phyloP scores from a whole-genome alignment of 495 filamentous ascomycete genomes.

The Emericellopsis terricola region DNA sequence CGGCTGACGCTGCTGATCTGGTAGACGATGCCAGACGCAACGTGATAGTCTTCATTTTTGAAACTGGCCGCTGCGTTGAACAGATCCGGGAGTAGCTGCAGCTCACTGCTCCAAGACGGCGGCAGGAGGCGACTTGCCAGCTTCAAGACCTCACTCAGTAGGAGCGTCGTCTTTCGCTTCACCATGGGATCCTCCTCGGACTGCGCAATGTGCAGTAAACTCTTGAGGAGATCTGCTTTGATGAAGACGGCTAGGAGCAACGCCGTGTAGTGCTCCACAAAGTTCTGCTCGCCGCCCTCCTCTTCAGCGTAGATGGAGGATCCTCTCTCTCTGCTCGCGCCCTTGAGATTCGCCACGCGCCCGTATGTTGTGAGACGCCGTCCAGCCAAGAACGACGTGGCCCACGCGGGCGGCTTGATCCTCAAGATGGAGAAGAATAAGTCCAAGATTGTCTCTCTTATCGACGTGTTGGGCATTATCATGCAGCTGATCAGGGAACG shows the following conservation, averaged over 20 bases:
- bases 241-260: conserved; percentile 76
- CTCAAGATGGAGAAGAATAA: conserved; percentile 78
- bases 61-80: conserved; percentile 59
- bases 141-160: conserved; percentile 81
- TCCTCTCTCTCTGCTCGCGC: conserved; percentile 21
- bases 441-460: conserved; percentile 60
- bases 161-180: conserved; percentile 72
- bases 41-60: conserved; percentile 49
- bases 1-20: conserved; percentile 95
- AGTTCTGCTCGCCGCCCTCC: conserved; percentile 52
- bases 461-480: conserved; percentile 48
- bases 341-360: conserved; percentile 71
- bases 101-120: conserved; percentile 49
- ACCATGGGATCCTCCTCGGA: conserved; percentile 56
- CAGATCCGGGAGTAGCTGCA: conserved; percentile 74
- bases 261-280: conserved; percentile 85
- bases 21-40: conserved; percentile 75
- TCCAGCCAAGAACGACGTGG: conserved; percentile 84
- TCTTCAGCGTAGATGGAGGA: conserved; percentile 33
- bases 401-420: conserved; percentile 93
- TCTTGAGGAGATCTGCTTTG: conserved; percentile 64
- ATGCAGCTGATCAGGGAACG: conserved; percentile 66
- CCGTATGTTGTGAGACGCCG: conserved; percentile 87
- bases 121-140: conserved; percentile 75
- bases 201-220: conserved; percentile 51